phyloP scores from a whole-genome alignment of 352 stramenopile genomes.

The Phytophthora ohioensis region DNA sequence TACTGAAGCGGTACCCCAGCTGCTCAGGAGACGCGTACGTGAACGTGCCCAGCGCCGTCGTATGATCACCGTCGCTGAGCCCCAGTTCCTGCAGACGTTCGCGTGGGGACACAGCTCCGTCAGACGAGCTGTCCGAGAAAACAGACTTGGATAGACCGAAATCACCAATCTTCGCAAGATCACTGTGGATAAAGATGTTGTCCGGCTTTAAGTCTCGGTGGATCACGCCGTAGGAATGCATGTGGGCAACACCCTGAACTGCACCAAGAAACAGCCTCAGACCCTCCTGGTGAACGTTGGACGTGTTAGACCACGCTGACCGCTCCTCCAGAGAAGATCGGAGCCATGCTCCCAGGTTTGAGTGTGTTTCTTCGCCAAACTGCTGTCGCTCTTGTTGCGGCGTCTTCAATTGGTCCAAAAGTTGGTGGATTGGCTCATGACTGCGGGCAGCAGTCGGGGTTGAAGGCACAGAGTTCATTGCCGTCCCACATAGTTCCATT shows the following conservation, averaged over 20 bases:
- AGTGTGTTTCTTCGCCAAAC: slow-evolving; percentile 49
- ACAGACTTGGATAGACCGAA: slow-evolving; percentile 77
- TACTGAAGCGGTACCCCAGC: slow-evolving; percentile 68
- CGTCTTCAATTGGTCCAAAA: slow-evolving; percentile 52
- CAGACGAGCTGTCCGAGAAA: slow-evolving; percentile 38
- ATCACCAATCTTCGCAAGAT: slow-evolving; percentile 73
- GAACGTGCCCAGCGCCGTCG: slow-evolving; percentile 82
- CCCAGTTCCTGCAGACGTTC: slow-evolving; percentile 34
- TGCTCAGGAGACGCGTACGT: slow-evolving; percentile 91
- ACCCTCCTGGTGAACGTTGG: slow-evolving; percentile 62
- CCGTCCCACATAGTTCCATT: slow-evolving; percentile 72
- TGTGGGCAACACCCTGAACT: slow-evolving; percentile 76
- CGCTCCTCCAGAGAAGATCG: slow-evolving; percentile 68
- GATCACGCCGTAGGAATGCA: slow-evolving; percentile 78
- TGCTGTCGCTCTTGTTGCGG: slow-evolving; percentile 36
- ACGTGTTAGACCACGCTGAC: slow-evolving; percentile 44
- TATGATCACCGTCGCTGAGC: slow-evolving; percentile 64
- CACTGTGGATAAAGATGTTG: slow-evolving; percentile 77
- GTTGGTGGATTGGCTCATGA: slow-evolving; percentile 54
- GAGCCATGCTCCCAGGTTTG: slow-evolving; percentile 76
- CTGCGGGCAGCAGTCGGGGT: slow-evolving; percentile 26
- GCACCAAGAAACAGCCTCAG: slow-evolving; percentile 72
- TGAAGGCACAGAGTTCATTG: slow-evolving; percentile 30
- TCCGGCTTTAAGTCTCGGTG: slow-evolving; percentile 82
- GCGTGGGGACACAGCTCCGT: slow-evolving; percentile 26